phyloP scores from a whole-genome alignment of 768 basidiomycete genomes.

The Tulasnella sp. region DNA sequence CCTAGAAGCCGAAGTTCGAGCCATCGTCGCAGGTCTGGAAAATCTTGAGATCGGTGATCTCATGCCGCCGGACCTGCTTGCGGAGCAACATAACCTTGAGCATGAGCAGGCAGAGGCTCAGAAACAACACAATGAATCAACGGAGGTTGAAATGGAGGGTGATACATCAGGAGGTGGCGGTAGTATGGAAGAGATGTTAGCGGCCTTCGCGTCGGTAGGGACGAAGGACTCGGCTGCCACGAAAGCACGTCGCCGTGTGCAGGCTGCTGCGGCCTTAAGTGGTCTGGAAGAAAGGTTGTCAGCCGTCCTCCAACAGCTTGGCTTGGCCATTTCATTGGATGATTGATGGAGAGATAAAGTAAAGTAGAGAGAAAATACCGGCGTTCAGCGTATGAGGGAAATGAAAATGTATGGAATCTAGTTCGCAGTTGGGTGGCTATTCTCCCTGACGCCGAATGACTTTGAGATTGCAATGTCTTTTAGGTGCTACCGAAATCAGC shows the following conservation, averaged over 20 bases:
- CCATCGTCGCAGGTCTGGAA: constrained; percentile 54
- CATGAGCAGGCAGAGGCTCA: constrained; percentile 36
- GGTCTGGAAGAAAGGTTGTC: constrained; percentile 3
- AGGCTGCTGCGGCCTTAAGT: not conserved
- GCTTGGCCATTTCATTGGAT: not conserved
- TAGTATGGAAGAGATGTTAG: constrained; percentile 30
- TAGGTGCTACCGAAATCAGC: no score
- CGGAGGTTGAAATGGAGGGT: constrained; percentile 36
- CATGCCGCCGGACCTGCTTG: constrained; percentile 69
- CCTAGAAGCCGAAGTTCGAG: constrained; percentile 47
- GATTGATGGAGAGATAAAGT: not conserved
- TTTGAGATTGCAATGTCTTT: no score
- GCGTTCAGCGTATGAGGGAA: no score
- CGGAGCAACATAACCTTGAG: constrained; percentile 61
- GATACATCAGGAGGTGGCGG: constrained; percentile 18
- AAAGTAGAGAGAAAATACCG: no score
- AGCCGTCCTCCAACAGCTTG: constrained; percentile 5
- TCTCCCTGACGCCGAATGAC: no score
- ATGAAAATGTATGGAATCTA: no score
- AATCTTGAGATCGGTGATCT: constrained; percentile 66
- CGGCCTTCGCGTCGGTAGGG: constrained; percentile 12
- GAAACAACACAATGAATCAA: constrained; percentile 46
- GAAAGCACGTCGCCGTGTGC: not conserved
- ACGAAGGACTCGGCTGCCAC: constrained; percentile 10
- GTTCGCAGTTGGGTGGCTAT: no score